Base-by-base conservation (phyloP, 306 rosid genomes). In the Malus domestica region DNA sequence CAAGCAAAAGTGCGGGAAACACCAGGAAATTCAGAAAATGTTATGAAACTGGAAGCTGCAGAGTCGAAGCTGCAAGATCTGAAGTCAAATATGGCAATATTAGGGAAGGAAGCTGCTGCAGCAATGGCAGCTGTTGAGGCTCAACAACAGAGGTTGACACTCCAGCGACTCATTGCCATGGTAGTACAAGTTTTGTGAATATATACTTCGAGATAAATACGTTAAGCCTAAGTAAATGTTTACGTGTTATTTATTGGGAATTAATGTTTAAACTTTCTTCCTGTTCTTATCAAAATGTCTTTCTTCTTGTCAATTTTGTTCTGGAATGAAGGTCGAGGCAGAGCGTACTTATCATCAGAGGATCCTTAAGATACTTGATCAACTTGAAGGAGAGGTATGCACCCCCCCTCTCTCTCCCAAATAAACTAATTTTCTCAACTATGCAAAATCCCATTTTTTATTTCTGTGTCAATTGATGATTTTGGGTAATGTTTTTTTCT, bases 121-220 rank as follows among this genome's bases (percentile, higher is more conserved):
- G 96, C 98, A 80, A 89, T 95, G 98, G 87, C 97, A 54, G 98
- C 98, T 83, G 97, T 95, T 67, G 98, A 95, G 87, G 96, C 96
- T 59, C 98, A 92, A 79, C 98, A 95, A 73, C 98, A 95, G 87
- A 90, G 98, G 80, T 73, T 95, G 80, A 95, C 97, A 70, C 97
- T 95, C 80, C 98, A 92, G 80, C 93, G 98, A 80, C 91, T 95
- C 76, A 90, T 92, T 83, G 87, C 97, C 65, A 92, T 90, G 98
- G 98, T 95, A 81, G 40, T 79, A 51, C 69, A 62, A 79, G 65
- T 80, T 79, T 19, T 59, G 38, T 68, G 54, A 70, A 70, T 51
- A 52, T 71, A 30, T 77, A 30, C 73, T 66, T 52, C 59, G 22
- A 38, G 67, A 51, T 51, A 40, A 68, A 57, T 78, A 54, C 10